Base-by-base conservation (phyloP, 345 rosid species). In the Xanthoceras sorbifolium region DNA sequence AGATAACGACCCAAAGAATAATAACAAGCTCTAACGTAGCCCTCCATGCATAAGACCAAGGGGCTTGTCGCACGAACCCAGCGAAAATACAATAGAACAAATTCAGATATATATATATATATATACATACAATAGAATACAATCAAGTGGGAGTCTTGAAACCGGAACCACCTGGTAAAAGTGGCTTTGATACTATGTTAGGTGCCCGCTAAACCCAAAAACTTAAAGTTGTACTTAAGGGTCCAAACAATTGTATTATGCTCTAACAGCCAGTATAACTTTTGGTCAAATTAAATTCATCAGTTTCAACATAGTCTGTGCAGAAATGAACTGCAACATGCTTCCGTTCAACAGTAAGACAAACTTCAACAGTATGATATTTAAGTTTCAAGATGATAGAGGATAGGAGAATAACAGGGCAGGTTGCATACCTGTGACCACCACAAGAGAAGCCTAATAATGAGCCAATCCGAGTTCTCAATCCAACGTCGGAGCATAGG, bases 401-500 rank as follows among this genome's bases (percentile, higher is more conserved):
- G 62, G 76, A 65, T 52, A 57, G 55, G 57, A 71, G n/a, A 64
- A 38, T 71, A 74, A 6, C 36, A 52, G 25, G 23, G 38, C 5
- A 42, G 42, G 9, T 55, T 29, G 69, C 69, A 46, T 90, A 93
- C 98, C 97, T 96, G 99, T 69, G 99, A 92, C 99, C 98, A 96
- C 99, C 99, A 93, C 82, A 96, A 76, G 29, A 96, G 98, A 64
- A 96, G 76, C 83, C 98, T 86, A 78, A 96, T 72, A 66, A 93
- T 84, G 81, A 86, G 91, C 98, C 98, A 93, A 84, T 93, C 97
- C 67, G 98, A 96, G 86, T 90, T 93, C 85, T 96, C 99, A 81
- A 96, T 96, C 94, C 96, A 96, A 69, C 97, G 93, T 34, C 98
- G 87, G 57, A 96, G 89, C 98, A 96, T 93, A 71, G 98, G 99